These are phyloP conservation scores for Aspergillus heteromorphus DNA, from an alignment of 495 filamentous ascomycete genomes.

Conservation along the genomic window DNA sequence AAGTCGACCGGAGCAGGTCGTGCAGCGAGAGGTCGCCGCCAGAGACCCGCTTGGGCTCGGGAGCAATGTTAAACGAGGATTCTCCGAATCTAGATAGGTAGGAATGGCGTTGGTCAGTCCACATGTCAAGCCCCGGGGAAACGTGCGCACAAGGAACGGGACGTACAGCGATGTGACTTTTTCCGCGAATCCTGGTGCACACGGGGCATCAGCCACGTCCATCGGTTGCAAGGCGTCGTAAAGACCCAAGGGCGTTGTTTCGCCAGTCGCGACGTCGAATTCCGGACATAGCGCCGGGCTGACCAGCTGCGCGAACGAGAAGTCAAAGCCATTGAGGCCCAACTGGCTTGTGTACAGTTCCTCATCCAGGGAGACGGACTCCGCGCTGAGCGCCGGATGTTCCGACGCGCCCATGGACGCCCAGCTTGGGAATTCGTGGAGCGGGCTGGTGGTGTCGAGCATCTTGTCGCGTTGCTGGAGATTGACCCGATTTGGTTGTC, in stretches of 20 bases:
- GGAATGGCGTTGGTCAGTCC: not conserved
- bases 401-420: not conserved
- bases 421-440: not conserved
- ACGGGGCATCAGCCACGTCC: not conserved
- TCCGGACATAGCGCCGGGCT: not conserved
- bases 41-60: not conserved
- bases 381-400: not conserved
- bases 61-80: slow-evolving; percentile 6
- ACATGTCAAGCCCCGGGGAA: not conserved
- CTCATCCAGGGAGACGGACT: not conserved
- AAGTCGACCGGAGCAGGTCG: slow-evolving; percentile 16
- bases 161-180: slow-evolving; percentile 11
- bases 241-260: not conserved
- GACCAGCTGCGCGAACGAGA: not conserved
- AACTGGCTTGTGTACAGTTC: not conserved
- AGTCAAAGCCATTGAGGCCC: not conserved
- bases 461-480: not conserved
- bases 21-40: slow-evolving; percentile 6
- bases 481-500: not conserved
- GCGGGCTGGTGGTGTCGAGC: not conserved
- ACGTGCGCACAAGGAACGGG: too few relatives aligned
- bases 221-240: not conserved
- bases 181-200: not conserved
- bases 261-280: not conserved
- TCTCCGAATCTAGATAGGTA: slow-evolving; percentile 1